phyloP scores from a whole-genome alignment of 768 basidiomycete species.

The Suillus brevipes region DNA sequence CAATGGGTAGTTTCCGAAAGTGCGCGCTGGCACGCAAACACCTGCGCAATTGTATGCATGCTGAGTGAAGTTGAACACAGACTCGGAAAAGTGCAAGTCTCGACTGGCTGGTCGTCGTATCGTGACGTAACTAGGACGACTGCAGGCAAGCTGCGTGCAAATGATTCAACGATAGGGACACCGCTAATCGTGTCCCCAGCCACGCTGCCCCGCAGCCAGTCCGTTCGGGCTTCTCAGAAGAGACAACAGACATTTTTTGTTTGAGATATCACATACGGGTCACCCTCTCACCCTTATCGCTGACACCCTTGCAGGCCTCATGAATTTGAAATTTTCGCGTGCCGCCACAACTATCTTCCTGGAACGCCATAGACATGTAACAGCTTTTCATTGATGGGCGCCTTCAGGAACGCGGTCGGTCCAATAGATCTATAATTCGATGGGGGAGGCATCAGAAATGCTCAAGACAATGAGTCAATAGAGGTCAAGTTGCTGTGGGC shows the following conservation, averaged over 20 bases:
- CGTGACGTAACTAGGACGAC: background rate
- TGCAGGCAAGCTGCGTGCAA: background rate
- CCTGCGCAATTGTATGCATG: background rate
- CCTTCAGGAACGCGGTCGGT: too few species aligned
- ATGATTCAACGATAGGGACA: too few species aligned
- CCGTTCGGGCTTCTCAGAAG: background rate
- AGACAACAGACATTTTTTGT: too few species aligned
- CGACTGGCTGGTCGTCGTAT: background rate
- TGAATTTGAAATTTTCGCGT: background rate
- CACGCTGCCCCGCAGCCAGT: background rate
- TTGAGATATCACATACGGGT: background rate
- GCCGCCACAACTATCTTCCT: background rate
- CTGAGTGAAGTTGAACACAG: background rate
- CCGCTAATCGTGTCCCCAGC: background rate
- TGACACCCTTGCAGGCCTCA: background rate
- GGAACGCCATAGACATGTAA: background rate
- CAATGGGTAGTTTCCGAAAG: background rate
- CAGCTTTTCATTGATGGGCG: background rate
- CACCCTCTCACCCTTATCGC: background rate
- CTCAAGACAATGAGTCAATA: background rate
- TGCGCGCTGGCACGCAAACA: background rate
- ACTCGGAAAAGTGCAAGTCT: background rate
- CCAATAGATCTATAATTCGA: background rate
- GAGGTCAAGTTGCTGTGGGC: background rate
- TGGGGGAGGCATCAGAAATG: background rate